A percentile compares a stretch with the other conserved stretches of the same genome.
Conservation (phyloP, 169 alveolate species). For the Plasmodium vivax region DNA sequence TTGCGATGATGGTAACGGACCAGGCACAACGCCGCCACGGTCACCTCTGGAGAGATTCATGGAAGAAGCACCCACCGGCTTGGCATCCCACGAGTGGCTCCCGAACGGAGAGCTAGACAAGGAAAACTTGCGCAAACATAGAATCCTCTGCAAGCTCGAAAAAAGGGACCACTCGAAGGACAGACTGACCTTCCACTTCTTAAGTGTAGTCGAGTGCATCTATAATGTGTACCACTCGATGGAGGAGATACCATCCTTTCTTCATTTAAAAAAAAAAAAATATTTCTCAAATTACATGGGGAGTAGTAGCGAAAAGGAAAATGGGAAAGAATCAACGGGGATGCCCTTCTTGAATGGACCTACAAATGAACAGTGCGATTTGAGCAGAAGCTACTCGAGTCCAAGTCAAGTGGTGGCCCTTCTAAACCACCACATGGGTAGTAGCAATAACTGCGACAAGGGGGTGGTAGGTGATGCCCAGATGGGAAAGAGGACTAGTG, state of each 20-base stretch:
- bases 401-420: neutral
- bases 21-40: neutral
- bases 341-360: neutral
- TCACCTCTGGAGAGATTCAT: neutral
- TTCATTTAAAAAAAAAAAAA: constrained; percentile 26
- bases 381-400: neutral
- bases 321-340: neutral
- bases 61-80: neutral
- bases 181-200: constrained; percentile 24
- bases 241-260: constrained; percentile 57
- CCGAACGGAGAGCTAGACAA: neutral
- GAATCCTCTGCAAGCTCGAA: constrained; percentile 23
- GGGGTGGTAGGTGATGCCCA: neutral
- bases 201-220: constrained; percentile 33
- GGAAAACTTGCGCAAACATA: constrained; percentile 9
- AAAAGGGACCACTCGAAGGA: constrained; percentile 24
- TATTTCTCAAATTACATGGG: neutral
- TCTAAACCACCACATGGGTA: neutral
- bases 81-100: neutral
- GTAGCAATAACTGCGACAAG: neutral
- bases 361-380: neutral
- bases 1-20: neutral
- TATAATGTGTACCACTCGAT: constrained; percentile 24
- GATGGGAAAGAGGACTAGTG: neutral
- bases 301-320: neutral